Percentiles rank a stretch among this genome's conserved stretches.
Conservation (phyloP, 2,329 filamentous ascomycete genomes). For the Cytospora piceae region DNA sequence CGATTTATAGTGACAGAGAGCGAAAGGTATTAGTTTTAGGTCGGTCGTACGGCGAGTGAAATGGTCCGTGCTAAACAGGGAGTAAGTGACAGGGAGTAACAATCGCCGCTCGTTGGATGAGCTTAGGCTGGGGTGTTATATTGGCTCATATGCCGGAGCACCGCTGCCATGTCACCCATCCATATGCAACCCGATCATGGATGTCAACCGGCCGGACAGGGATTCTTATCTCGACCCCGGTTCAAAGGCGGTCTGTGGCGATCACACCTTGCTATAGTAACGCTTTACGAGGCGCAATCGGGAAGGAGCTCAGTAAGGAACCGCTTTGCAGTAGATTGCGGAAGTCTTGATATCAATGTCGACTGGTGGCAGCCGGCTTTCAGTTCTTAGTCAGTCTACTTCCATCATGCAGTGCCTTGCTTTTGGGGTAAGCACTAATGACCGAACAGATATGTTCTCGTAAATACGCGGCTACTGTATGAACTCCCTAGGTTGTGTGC, state of each 20-base stretch:
- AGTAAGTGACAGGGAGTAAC: no score
- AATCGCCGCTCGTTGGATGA: no score
- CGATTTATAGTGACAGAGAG: no score
- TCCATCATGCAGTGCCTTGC: neutral
- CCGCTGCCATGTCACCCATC: neutral
- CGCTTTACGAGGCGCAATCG: neutral
- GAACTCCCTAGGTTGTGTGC: no score
- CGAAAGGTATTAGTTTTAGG: no score
- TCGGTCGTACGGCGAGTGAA: no score
- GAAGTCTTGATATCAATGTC: constrained; percentile 12
- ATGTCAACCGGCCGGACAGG: neutral
- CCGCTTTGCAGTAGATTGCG: constrained; percentile 11
- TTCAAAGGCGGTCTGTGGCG: neutral
- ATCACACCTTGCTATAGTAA: neutral
- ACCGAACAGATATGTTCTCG: neutral
- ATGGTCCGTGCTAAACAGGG: no score
- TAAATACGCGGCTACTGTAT: neutral
- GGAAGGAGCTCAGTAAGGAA: constrained; percentile 16
- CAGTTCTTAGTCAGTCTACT: neutral
- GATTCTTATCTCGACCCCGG: neutral
- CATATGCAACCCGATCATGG: neutral
- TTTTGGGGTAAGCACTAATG: neutral
- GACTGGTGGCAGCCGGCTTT: neutral
- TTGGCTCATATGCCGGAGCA: neutral
- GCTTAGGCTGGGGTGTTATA: neutral